Evolutionary conservation across 129 eudicot genomes (phyloP).

Genomic region (Smallanthus sonchifolius): DNA sequence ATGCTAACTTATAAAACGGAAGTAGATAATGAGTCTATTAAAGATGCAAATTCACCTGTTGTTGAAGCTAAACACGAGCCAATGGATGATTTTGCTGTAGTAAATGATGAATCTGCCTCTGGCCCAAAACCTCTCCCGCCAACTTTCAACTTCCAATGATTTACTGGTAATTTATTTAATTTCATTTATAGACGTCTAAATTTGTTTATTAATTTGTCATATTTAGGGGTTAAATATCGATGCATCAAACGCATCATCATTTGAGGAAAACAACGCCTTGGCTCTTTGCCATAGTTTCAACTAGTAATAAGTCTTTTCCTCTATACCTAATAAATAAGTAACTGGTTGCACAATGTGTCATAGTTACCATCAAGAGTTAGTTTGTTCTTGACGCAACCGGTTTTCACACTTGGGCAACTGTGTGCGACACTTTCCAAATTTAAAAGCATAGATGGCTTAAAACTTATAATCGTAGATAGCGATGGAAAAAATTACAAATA

Average conservation of each 20-base stretch:
- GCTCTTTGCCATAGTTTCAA: slow-evolving; percentile 87
- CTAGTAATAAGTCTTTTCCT: slow-evolving; percentile 41
- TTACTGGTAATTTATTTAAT: slow-evolving; percentile 45
- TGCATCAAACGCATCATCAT: slow-evolving; percentile 49
- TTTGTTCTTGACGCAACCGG: no score
- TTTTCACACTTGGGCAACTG: no score
- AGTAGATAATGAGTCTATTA: slow-evolving; percentile 44
- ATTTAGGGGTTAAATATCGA: slow-evolving; percentile 61
- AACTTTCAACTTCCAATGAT: slow-evolving; percentile 48
- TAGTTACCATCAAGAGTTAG: no score
- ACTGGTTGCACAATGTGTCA: no score
- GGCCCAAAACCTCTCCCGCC: slow-evolving; percentile 41
- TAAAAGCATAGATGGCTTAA: no score
- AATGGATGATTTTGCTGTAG: slow-evolving; percentile 33
- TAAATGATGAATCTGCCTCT: slow-evolving; percentile 36
- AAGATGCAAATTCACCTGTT: slow-evolving; percentile 31
- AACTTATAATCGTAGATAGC: no score
- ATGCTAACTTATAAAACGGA: slow-evolving; percentile 78
- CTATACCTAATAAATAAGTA: no score
- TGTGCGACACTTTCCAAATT: no score
- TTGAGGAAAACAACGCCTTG: slow-evolving; percentile 78
- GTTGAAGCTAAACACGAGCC: slow-evolving; percentile 45
- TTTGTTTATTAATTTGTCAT: not conserved
- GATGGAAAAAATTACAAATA: no score
- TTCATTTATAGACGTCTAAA: not conserved